Percentiles rank a stretch among this genome's conserved stretches.
Evolutionary conservation across 139 green algal genomes (phyloP).

Genomic region (Chlamydomonas urium): DNA sequence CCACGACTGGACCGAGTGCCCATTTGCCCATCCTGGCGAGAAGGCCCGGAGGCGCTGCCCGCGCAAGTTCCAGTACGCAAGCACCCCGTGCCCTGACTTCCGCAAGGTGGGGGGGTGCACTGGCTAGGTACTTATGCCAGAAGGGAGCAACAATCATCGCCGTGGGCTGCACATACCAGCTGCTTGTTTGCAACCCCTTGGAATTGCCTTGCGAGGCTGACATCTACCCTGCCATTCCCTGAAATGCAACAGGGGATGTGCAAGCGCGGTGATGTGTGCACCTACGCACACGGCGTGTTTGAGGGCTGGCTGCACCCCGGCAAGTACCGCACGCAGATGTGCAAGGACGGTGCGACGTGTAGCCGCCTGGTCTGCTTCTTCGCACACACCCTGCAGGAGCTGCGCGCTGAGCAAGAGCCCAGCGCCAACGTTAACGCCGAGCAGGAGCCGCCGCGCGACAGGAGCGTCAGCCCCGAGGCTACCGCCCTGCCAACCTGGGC

Average conservation of each 20-base stretch:
- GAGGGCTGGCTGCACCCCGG: constrained; percentile 96
- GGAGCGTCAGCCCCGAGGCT: too few species aligned
- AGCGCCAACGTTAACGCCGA: too few species aligned
- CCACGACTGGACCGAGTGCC: constrained; percentile 89
- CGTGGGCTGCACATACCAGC: too few species aligned
- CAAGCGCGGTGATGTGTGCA: constrained; percentile 76
- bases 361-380: constrained; percentile 78
- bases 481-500: too few species aligned
- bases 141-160: too few species aligned
- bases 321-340: constrained; percentile 85
- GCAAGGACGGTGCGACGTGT: constrained; percentile 74
- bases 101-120: constrained; percentile 61
- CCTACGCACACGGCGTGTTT: constrained; percentile 94
- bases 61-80: constrained; percentile 75
- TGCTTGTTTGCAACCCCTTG: too few species aligned
- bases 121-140: too few species aligned
- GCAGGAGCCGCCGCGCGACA: too few species aligned
- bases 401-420: constrained; percentile 28
- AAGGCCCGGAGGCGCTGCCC: constrained; percentile 86
- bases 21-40: constrained; percentile 93
- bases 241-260: constrained; percentile 87
- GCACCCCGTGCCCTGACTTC: constrained; percentile 90
- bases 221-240: too few species aligned
- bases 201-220: too few species aligned
- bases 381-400: constrained; percentile 66